Percentiles rank a stretch among this genome's conserved stretches.
Evolutionary conservation across 2,329 filamentous ascomycete species (phyloP).

Genomic region (Tolypocladium inflatum): DNA sequence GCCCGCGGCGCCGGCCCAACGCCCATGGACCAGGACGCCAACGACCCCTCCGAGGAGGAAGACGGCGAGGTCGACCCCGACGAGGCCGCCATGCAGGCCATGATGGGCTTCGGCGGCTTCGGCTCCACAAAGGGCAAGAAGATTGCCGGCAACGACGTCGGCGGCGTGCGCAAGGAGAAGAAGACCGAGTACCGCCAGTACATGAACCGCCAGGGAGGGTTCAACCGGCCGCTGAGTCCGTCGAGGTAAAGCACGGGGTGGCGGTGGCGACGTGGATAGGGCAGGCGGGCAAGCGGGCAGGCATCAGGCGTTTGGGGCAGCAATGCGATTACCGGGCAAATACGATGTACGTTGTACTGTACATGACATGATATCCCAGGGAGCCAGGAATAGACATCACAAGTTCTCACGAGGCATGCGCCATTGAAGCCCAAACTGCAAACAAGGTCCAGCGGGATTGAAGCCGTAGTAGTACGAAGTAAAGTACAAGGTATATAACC

Average conservation of each 20-base stretch:
- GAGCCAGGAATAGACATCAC: not conserved
- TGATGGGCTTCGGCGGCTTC: constrained; percentile 89
- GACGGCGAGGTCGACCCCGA: constrained; percentile 51
- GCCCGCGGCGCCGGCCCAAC: constrained; percentile 7
- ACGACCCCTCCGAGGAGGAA: constrained; percentile 16
- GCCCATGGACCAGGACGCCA: constrained; percentile 20
- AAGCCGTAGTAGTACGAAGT: not conserved
- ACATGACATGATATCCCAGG: not conserved
- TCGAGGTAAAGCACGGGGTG: constrained; percentile 20
- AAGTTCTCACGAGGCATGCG: not conserved
- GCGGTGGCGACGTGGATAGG: not conserved
- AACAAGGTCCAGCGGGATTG: not conserved
- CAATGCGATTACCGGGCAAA: not conserved
- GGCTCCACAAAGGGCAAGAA: constrained; percentile 82
- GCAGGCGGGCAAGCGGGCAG: not conserved
- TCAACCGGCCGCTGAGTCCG: constrained; percentile 68
- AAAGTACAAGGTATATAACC: not conserved
- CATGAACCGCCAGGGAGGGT: constrained; percentile 79
- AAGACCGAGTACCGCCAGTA: constrained; percentile 94
- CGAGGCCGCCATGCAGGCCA: constrained; percentile 63
- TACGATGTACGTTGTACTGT: not conserved
- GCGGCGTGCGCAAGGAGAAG: constrained; percentile 82
- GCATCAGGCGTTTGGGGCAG: not conserved
- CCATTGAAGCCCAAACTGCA: not conserved
- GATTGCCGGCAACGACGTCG: constrained; percentile 77